These are phyloP conservation scores for Myrica gale DNA, from an alignment of 306 rosid genomes.

Conservation along the genomic window DNA sequence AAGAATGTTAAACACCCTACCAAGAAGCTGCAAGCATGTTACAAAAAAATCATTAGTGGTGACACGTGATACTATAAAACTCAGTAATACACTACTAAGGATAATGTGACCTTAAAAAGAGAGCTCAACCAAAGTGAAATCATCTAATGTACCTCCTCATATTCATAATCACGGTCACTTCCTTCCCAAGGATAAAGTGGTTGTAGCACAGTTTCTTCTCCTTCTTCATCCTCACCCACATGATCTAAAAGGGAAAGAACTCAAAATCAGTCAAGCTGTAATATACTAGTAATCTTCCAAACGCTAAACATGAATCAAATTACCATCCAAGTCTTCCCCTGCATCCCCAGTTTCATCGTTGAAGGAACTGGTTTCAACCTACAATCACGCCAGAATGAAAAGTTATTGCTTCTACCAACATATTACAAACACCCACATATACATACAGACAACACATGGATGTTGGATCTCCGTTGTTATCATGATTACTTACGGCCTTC, in stretches of 20 bases:
- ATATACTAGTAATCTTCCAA: not conserved
- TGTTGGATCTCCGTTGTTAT: not conserved
- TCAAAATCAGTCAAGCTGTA: too few relatives aligned
- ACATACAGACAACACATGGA: not conserved
- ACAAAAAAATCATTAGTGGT: conserved; percentile 6
- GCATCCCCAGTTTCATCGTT: conserved; percentile 62
- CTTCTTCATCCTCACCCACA: not conserved
- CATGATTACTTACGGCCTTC: conserved; percentile 60
- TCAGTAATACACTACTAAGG: not conserved
- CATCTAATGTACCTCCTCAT: not conserved
- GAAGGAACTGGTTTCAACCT: conserved; percentile 73
- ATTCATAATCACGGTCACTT: not conserved
- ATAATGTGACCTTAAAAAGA: not conserved
- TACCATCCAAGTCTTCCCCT: conserved; percentile 70
- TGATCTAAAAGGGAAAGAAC: not conserved
- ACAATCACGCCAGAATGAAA: conserved; percentile 26
- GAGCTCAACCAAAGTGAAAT: not conserved
- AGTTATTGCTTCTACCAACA: conserved; percentile 2
- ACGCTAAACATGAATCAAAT: conserved; percentile 1
- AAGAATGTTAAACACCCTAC: conserved; percentile 86
- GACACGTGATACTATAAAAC: not conserved
- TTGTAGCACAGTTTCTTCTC: not conserved
- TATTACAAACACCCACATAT: not conserved
- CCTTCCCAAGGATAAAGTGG: not conserved
- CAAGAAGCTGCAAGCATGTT: conserved; percentile 65